Conservation (phyloP, 345 rosid genomes). For the Populus pruinosa region DNA sequence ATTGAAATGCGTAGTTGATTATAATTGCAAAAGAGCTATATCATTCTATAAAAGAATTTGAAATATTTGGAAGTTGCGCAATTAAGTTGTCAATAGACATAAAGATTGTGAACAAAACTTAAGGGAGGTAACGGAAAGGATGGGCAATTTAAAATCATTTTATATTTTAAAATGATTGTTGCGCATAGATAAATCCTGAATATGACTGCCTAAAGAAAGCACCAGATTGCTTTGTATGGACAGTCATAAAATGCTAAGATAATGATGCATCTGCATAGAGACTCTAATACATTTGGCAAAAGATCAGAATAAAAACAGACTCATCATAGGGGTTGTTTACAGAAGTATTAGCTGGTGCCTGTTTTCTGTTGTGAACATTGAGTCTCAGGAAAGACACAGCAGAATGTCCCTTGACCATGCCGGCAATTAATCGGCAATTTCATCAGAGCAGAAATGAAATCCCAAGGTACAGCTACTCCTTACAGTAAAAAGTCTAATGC, state of each 20-base stretch:
- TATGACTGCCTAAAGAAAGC: not conserved
- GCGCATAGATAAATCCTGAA: not conserved
- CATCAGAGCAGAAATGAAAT: not conserved
- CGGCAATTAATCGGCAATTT: not conserved
- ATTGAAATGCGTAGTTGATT: not conserved
- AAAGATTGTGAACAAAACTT: not conserved
- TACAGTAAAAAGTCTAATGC: not conserved
- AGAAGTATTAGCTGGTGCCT: not conserved
- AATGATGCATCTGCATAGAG: not conserved
- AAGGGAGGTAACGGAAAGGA: not conserved
- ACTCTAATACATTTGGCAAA: not conserved
- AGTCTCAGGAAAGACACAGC: not conserved
- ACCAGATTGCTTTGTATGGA: not conserved
- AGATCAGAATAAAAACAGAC: not conserved
- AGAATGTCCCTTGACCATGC: not conserved
- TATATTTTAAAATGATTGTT: not conserved
- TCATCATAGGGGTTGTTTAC: not conserved
- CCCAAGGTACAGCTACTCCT: not conserved
- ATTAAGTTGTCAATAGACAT: not conserved
- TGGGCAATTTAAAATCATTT: not conserved
- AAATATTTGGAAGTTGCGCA: not conserved
- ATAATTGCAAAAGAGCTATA: not conserved
- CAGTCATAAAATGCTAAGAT: not conserved
- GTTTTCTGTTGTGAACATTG: not conserved
- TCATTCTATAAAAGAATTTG: not conserved